These are phyloP conservation scores for Eutrema salsugineum DNA, from an alignment of 441 rosid species.

Conservation along the genomic window DNA sequence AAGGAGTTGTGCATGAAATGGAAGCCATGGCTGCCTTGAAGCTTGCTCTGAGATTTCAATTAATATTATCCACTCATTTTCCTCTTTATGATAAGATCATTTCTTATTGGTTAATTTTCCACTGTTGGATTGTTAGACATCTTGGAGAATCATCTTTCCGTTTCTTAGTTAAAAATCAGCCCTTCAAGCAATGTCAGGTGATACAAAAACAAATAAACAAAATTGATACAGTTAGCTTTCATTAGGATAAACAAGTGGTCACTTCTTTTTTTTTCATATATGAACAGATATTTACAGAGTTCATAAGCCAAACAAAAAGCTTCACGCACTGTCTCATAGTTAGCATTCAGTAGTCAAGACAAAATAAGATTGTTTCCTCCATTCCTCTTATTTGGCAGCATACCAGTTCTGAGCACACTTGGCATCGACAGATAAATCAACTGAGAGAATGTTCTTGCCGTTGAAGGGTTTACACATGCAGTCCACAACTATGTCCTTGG, in stretches of 20 bases:
- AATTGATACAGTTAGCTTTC: neutral
- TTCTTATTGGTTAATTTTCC: constrained; percentile 27
- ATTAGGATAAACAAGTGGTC: neutral
- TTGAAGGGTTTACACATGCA: constrained; percentile 91
- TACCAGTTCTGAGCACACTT: constrained; percentile 97
- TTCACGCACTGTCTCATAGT: neutral
- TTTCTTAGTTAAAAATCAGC: no score
- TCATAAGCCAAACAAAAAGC: neutral
- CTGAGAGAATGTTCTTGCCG: constrained; percentile 73
- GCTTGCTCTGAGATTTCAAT: neutral
- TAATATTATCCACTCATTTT: constrained; percentile 20
- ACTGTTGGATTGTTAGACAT: constrained; percentile 48
- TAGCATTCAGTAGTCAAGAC: neutral
- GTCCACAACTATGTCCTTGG: constrained; percentile 75
- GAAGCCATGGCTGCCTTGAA: constrained; percentile 51
- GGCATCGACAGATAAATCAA: constrained; percentile 82
- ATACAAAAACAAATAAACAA: neutral
- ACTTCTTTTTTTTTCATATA: constrained; percentile 1
- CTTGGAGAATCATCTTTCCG: constrained; percentile 30
- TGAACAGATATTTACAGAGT: constrained; percentile 6
- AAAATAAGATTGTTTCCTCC: neutral
- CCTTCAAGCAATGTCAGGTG: neutral
- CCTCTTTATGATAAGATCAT: constrained; percentile 6
- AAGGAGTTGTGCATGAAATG: constrained; percentile 42
- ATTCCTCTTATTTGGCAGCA: constrained; percentile 56